Evolutionary conservation across 2,329 filamentous ascomycete genomes (phyloP), one percentile per base, ranked within the genome.

Genomic region (Aureobasidium sp.): DNA sequence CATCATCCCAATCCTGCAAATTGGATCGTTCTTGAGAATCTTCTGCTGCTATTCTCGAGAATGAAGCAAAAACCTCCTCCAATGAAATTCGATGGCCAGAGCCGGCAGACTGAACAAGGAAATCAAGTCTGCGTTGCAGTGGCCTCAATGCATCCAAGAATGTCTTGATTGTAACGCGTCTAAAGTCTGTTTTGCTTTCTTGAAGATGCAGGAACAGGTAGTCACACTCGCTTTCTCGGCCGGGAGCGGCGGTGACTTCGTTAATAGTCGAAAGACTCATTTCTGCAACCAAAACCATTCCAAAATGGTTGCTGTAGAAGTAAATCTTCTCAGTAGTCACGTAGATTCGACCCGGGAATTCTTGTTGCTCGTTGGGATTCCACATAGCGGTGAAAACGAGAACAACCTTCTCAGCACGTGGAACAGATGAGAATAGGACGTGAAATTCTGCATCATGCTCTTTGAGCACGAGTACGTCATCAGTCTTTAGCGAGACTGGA

Each of bases 291-390:
- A 95, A 77, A 1, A 97, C 86, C 5, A 98, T 78, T 5, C 93
- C 93, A 66, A 96, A 83, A 64, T 96, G 88, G 64, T 97, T 87
- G 62, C 90, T 94, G 70, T 96, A 98, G 65, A 98, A 97, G 68
- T 95, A 97, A 66, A 98, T 83, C 59, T 90, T 86, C 57, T 85
- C 83, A 0, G 85, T 78, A 0, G 91, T 97, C 56, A 95, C 84
- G 66, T 94, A 98, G 21, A 95, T 83, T 50, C 93, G 82, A 1
- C 93, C 85, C 7, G 85, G 84, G 56, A 97, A 88, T 56, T 87
- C 84, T 68, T 87, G 84, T 60, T 83, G 79, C 51, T 86, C 83
- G 59, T 83, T 85, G 1, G 83, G 81, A 62, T 82, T 85, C 89
- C 93, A 98, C 0, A 89, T 88, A 14, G 90, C 91, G 40, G 90